phyloP scores from a whole-genome alignment of 1,284 basidiomycete species.

The Paramarasmius palmivorus region DNA sequence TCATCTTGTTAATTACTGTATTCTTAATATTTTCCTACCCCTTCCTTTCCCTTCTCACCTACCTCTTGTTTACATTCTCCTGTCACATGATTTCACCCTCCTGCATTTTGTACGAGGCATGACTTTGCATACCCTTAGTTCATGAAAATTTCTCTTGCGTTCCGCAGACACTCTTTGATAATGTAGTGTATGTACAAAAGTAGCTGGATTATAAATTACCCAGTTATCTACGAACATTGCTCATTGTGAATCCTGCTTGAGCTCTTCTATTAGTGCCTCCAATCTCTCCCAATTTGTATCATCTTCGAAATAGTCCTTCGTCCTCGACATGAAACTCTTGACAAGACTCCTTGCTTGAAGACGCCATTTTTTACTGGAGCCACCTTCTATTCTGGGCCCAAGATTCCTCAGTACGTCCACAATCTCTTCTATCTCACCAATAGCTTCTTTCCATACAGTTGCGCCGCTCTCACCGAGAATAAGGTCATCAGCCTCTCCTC shows the following conservation, averaged over 20 bases:
- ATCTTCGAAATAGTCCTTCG: conserved; percentile 77
- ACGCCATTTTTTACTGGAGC: conserved; percentile 60
- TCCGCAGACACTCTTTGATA: too few species aligned
- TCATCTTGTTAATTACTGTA: too few species aligned
- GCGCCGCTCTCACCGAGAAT: conserved; percentile 36
- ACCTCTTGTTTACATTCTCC: too few species aligned
- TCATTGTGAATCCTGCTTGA: conserved; percentile 35
- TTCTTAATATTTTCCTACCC: too few species aligned
- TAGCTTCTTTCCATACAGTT: conserved; percentile 69
- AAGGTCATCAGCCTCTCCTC: conserved; percentile 48
- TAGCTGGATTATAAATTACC: too few species aligned
- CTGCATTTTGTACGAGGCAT: too few species aligned
- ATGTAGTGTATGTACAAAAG: too few species aligned
- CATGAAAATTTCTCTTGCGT: too few species aligned
- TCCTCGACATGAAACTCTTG: conserved; percentile 83
- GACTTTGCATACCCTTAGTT: too few species aligned
- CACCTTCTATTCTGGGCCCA: conserved; percentile 60
- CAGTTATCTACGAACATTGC: too few species aligned
- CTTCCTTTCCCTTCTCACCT: too few species aligned
- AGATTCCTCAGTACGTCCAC: conserved; percentile 84
- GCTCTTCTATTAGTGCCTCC: conserved; percentile 58
- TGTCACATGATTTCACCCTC: too few species aligned
- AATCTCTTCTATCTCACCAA: conserved; percentile 79
- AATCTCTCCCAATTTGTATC: conserved; percentile 83
- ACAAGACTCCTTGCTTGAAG: conserved; percentile 88